These are phyloP conservation scores for Singerocomus inundabilis DNA, from an alignment of 1,284 basidiomycete genomes.

Conservation along the genomic window DNA sequence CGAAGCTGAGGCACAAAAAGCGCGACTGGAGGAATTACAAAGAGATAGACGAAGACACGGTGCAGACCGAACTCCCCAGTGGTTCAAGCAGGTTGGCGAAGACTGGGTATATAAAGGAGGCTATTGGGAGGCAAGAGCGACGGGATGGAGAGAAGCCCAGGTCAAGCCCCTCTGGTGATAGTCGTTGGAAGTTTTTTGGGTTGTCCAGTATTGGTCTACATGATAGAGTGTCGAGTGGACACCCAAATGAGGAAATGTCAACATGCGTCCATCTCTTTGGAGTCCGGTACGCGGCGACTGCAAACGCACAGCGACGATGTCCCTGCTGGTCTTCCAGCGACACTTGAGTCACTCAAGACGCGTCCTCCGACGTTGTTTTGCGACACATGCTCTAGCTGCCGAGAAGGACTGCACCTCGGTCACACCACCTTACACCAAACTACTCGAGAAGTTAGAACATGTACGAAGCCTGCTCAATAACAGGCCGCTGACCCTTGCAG, in stretches of 20 bases:
- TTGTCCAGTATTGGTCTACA: too few species aligned
- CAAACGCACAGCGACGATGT: constrained; percentile 12
- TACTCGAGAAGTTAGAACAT: constrained; percentile 73
- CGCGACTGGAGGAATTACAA: constrained; percentile 71
- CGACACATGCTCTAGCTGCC: constrained; percentile 50
- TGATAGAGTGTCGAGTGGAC: not conserved
- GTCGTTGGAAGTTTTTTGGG: too few species aligned
- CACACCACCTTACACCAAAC: constrained; percentile 83
- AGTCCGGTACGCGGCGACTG: too few species aligned
- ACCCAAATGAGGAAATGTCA: constrained; percentile 13
- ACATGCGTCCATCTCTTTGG: too few species aligned
- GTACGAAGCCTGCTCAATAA: constrained; percentile 71
- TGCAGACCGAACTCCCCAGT: constrained; percentile 57
- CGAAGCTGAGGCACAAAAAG: constrained; percentile 75
- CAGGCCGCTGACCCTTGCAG: constrained; percentile 85
- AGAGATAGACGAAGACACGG: constrained; percentile 62
- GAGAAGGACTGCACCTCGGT: constrained; percentile 78
- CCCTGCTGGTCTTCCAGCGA: constrained; percentile 19
- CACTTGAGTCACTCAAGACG: constrained; percentile 7
- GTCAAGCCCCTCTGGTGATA: constrained; percentile 63
- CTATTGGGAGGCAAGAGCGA: constrained; percentile 77
- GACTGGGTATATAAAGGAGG: constrained; percentile 77
- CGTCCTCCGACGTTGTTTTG: constrained; percentile 39
- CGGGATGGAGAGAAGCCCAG: constrained; percentile 55
- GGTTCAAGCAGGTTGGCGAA: constrained; percentile 71